Evolutionary conservation across 768 basidiomycete genomes (phyloP), one percentile per base, ranked within the genome.

Genomic region (Lactarius deliciosus): DNA sequence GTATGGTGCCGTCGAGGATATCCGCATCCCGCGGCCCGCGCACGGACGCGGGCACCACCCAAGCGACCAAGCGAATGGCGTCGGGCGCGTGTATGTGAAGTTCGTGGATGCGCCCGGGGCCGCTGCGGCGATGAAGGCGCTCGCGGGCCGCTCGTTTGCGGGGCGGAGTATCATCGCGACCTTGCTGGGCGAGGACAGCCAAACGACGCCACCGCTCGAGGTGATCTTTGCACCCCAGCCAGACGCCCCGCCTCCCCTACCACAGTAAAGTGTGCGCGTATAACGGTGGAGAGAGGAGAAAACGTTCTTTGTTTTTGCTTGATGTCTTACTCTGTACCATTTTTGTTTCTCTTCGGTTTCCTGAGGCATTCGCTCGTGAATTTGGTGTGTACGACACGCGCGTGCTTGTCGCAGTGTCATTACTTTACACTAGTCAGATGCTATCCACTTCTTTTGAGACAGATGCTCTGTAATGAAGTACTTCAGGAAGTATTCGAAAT

Each of bases 51-150:
- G 66, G 40, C 66, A 64, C 34, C 40, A 68, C 4, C 66, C 66
- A 36, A 45, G 58, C 53, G 95, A 96, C 75, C 95, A 97, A 75
- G 92, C 90, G 36, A 83, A 91, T 2, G 97, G 96, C 61, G 94
- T 99, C 25, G 96, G 97, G 53, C 85, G 95, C 59, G 97, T 99
- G 16, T 98, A 96, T 75, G 95, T 99, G 69, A 90, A 93, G 79
- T 99, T 91, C 74, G 73, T 72, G 56, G 81, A 87, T 25, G 75
- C 87, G 30, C 80, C 81, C 16, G 81, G 84, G 55, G 92, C 94
- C 20, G 80, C 81, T 40, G 79, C 76, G 65, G 97, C 91, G 28
- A 82, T 98, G 75, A 90, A 91, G 75, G 85, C 88, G 47, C 83
- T 99, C 66, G 97, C 96, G 36, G 97, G 96, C 41, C 83, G 92